These are phyloP conservation scores for Deinandra increscens DNA, from an alignment of 129 eudicot genomes.

Conservation along the genomic window DNA sequence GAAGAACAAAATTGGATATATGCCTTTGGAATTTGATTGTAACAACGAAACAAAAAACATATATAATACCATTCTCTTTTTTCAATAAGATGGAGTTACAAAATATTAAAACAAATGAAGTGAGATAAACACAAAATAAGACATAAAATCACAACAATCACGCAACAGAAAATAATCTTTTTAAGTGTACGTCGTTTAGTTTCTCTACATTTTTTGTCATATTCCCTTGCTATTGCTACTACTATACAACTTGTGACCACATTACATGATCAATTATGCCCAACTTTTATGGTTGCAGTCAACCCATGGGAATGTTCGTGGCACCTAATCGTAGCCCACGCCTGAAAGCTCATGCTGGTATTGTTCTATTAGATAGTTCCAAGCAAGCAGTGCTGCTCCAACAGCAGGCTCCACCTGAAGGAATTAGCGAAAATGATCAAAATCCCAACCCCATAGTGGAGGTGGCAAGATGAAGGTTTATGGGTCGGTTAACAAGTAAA, in stretches of 20 bases:
- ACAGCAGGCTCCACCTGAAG: conserved; percentile 95
- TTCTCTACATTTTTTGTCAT: neutral
- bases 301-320: neutral
- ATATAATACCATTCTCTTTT: no score
- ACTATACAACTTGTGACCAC: conserved; percentile 8
- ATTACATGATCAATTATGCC: neutral
- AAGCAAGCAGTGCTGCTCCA: conserved; percentile 96
- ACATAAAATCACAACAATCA: conserved; percentile 3
- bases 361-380: conserved; percentile 59
- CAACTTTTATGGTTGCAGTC: neutral
- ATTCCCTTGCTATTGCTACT: neutral
- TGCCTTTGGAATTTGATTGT: no score
- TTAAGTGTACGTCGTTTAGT: neutral
- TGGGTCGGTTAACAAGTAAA: neutral
- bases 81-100: neutral
- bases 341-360: conserved; percentile 22
- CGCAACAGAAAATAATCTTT: neutral
- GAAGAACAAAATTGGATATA: no score
- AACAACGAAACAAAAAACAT: no score
- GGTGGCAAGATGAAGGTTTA: neutral
- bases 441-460: neutral
- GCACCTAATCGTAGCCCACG: conserved; percentile 1
- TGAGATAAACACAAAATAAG: neutral
- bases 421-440: neutral
- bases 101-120: neutral